A percentile compares a stretch with the other conserved stretches of the same genome.
These are phyloP conservation scores for Candida neerlandica DNA, from an alignment of 1,139 yeast species.

Conservation along the genomic window DNA sequence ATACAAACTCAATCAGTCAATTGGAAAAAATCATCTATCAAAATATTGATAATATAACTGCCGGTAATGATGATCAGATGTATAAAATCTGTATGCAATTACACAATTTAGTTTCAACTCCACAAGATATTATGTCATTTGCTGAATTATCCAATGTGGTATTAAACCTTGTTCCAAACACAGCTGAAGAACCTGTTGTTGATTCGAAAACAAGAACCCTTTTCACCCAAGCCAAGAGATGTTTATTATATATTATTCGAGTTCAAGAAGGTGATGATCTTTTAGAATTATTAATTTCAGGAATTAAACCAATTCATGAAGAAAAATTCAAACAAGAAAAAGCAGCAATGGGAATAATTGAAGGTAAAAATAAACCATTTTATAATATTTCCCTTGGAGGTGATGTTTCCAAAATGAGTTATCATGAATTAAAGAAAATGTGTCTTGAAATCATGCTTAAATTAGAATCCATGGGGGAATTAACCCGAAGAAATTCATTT, in stretches of 20 bases:
- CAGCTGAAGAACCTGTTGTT: constrained; percentile 45
- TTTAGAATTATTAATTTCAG: constrained; percentile 72
- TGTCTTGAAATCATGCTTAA: constrained; percentile 78
- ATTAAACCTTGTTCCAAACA: constrained; percentile 52
- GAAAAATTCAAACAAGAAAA: constrained; percentile 56
- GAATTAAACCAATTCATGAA: constrained; percentile 72
- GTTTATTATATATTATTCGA: constrained; percentile 75
- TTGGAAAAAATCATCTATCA: constrained; percentile 60
- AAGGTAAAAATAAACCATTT: constrained; percentile 31
- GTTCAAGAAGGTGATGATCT: constrained; percentile 78
- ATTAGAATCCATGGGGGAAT: constrained; percentile 67
- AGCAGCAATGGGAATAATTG: constrained; percentile 24
- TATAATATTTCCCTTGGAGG: constrained; percentile 47
- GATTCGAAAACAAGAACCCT: constrained; percentile 55
- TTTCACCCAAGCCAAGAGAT: constrained; percentile 79
- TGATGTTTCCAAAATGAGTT: constrained; percentile 57
- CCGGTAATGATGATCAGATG: constrained; percentile 58
- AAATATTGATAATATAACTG: constrained; percentile 53
- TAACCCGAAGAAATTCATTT: constrained; percentile 70
- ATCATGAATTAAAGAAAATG: constrained; percentile 74
- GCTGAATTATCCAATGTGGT: constrained; percentile 46
- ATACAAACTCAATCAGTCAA: constrained; percentile 64
- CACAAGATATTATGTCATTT: constrained; percentile 43
- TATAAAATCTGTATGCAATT: constrained; percentile 39
- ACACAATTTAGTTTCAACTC: constrained; percentile 37